Conservation (phyloP, 208 protist genomes). For the Trypanosoma lewisi region DNA sequence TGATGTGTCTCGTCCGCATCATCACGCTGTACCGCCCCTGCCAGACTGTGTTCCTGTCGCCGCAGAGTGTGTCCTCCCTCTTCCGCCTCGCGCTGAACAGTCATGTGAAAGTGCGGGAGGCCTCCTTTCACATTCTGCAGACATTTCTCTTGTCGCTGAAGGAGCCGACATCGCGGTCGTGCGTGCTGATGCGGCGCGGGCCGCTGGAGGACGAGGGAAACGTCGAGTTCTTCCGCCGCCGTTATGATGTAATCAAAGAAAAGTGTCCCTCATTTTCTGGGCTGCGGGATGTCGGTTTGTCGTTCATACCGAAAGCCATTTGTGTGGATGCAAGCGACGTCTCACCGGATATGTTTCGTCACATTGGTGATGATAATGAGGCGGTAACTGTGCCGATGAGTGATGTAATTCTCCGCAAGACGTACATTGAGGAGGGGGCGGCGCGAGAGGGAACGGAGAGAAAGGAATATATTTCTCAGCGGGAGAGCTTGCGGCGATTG, state of each 20-base stretch:
- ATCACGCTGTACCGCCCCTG: constrained; percentile 9
- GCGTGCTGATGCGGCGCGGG: constrained; percentile 17
- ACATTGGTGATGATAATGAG: constrained; percentile 17
- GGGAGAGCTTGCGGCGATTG: constrained; percentile 1
- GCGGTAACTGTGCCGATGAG: neutral
- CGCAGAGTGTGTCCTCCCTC: constrained; percentile 7
- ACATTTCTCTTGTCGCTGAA: constrained; percentile 20
- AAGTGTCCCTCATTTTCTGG: constrained; percentile 25
- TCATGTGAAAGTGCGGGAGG: constrained; percentile 1
- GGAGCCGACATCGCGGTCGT: constrained; percentile 6
- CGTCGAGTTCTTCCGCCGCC: constrained; percentile 18
- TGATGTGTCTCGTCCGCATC: constrained; percentile 14
- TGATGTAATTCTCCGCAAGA: constrained; percentile 4
- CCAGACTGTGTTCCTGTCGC: constrained; percentile 18
- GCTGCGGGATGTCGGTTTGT: constrained; percentile 14
- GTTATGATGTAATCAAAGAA: constrained; percentile 18
- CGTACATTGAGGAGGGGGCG: neutral
- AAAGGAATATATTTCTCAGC: neutral
- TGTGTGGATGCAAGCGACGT: constrained; percentile 13
- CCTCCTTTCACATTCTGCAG: constrained; percentile 25
- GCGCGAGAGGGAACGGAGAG: neutral
- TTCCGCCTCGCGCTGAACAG: constrained; percentile 22
- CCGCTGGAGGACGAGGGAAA: constrained; percentile 14
- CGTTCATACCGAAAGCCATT: constrained; percentile 23
- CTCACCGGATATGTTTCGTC: constrained; percentile 12